Evolutionary conservation across 805 yeast species (phyloP).

Genomic region (Pichia californica): DNA sequence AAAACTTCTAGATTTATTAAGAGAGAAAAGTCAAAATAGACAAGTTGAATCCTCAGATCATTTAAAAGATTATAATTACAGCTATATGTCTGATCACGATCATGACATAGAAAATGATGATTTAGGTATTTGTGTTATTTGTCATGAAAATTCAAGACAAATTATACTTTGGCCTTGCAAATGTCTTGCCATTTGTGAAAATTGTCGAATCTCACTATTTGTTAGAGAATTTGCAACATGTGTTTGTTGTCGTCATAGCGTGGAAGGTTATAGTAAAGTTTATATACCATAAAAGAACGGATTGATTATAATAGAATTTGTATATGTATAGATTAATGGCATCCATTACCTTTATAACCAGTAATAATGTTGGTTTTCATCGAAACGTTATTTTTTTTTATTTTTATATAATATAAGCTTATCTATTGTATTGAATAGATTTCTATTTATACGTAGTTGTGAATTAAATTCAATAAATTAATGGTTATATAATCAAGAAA

Average conservation of each 20-base stretch:
- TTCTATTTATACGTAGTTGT: too few relatives aligned
- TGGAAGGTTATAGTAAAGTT: slow-evolving; percentile 58
- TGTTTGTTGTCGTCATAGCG: slow-evolving; percentile 75
- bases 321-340: too few relatives aligned
- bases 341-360: too few relatives aligned
- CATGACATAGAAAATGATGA: slow-evolving; percentile 30
- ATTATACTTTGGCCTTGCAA: slow-evolving; percentile 90
- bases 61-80: too few relatives aligned
- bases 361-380: too few relatives aligned
- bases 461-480: too few relatives aligned
- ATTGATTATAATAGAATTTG: too few relatives aligned
- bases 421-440: too few relatives aligned
- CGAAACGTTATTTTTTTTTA: too few relatives aligned
- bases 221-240: slow-evolving; percentile 70
- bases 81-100: background rate
- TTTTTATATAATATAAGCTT: too few relatives aligned
- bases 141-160: slow-evolving; percentile 68
- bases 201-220: slow-evolving; percentile 69
- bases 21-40: slow-evolving; percentile 12
- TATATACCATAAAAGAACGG: slow-evolving; percentile 45
- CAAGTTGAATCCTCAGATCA: too few relatives aligned
- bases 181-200: slow-evolving; percentile 83
- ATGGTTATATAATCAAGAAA: too few relatives aligned
- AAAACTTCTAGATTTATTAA: slow-evolving; percentile 24
- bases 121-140: slow-evolving; percentile 63